A percentile compares a stretch with the other conserved stretches of the same genome.
Evolutionary conservation across 805 yeast species (phyloP).

Genomic region (Candida ovalis): DNA sequence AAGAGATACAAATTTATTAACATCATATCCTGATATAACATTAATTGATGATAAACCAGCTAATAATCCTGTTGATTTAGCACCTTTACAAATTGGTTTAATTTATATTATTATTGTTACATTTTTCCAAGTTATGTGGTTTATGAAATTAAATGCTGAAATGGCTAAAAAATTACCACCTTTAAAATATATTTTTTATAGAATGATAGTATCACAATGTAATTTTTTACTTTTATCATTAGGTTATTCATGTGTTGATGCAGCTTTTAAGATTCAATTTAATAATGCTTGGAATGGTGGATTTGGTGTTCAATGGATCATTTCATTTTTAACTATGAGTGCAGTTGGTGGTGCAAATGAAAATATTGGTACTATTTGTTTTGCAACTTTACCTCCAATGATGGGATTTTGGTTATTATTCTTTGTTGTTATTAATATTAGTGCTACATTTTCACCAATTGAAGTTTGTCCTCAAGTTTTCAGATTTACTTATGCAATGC

Average conservation of each 20-base stretch:
- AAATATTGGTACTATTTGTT: slow-evolving; percentile 49
- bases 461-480: slow-evolving; percentile 55
- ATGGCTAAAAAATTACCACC: slow-evolving; percentile 43
- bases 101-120: slow-evolving; percentile 69
- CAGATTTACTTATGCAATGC: slow-evolving; percentile 65
- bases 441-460: slow-evolving; percentile 66
- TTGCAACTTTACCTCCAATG: slow-evolving; percentile 55
- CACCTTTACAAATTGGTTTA: slow-evolving; percentile 73
- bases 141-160: slow-evolving; percentile 46
- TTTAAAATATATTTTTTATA: slow-evolving; percentile 45
- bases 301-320: slow-evolving; percentile 71
- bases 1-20: slow-evolving; percentile 9
- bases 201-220: slow-evolving; percentile 46
- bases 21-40: slow-evolving; percentile 18
- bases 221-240: slow-evolving; percentile 57
- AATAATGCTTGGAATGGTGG: slow-evolving; percentile 57
- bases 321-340: slow-evolving; percentile 62
- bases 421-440: slow-evolving; percentile 65
- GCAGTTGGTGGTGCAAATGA: slow-evolving; percentile 79
- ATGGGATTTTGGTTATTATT: slow-evolving; percentile 69
- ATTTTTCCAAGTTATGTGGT: slow-evolving; percentile 67
- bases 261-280: slow-evolving; percentile 65
- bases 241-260: slow-evolving; percentile 54
- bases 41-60: slow-evolving; percentile 48
- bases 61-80: slow-evolving; percentile 46